Evolutionary conservation across 257 asterid genomes (phyloP), one percentile per base, ranked within the genome.

Genomic region (Salvia rosmarinus): DNA sequence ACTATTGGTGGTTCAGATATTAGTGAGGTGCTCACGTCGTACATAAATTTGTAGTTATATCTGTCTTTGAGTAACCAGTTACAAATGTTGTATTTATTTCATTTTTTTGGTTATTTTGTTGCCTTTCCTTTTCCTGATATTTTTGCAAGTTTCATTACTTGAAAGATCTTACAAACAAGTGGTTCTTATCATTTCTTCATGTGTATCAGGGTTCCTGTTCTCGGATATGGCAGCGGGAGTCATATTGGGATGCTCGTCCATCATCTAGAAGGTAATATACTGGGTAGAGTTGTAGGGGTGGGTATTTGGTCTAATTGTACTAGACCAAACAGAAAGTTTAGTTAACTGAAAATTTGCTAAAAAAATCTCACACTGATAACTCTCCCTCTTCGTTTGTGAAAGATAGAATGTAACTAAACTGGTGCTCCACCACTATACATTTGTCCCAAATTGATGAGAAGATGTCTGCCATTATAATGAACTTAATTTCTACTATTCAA

Each of bases 211-310:
- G 99, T 71, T 95, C 99, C 16, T 88, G 95, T 75, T 95, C 99
- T 75, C 88, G 98, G 76, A 88, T 91, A 84, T 95, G 99, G 99
- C 99, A 95, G 79, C 89, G 96, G 65, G 89, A 85, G 82, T 89
- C 98, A 13, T 95, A 88, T 78, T 95, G 97, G 96, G 95, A 91
- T 81, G 92, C 99, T 51, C 95, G 96, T 54, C 99, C 99, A 74
- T 91, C 96, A 39, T 88, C 99, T 42, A 83, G 98, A 82, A 87
- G 99, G 99, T 95, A 82, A 47, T 75, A 16, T 58, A 64, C 72
- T 37, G 40, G 61, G 54, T 64, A 42, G 40, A 42, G 23, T 23
- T 64, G 56, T 64, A 21, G 40, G 10, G 23, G 39, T 14, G 20
- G 12, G 20, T n/a, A 43, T 63, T 20, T 23, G 23, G 55, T 17